These are phyloP conservation scores for Kwoniella heveanensis DNA, from an alignment of 768 basidiomycete genomes.

Conservation along the genomic window DNA sequence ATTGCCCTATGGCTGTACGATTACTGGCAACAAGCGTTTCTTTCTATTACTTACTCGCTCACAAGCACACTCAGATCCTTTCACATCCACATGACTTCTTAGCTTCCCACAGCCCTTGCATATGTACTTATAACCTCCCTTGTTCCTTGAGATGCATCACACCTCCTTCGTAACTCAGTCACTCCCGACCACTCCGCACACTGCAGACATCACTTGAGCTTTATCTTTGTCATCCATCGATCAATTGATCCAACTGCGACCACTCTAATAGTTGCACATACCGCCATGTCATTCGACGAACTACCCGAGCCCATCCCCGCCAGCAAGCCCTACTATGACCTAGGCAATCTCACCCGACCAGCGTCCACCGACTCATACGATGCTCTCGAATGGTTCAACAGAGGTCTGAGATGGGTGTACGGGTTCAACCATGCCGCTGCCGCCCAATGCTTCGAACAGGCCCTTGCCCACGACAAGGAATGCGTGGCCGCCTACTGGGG, in stretches of 20 bases:
- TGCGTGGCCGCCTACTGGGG: conserved; percentile 47
- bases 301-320: conserved; percentile 9
- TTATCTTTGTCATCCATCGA: too few species aligned
- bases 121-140: too few species aligned
- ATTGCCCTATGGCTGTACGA: too few species aligned
- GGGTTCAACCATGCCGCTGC: conserved; percentile 47
- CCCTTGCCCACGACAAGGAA: conserved; percentile 30
- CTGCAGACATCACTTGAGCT: neutral
- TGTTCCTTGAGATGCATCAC: too few species aligned
- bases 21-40: too few species aligned
- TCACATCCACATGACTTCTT: too few species aligned
- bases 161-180: too few species aligned
- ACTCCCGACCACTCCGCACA: too few species aligned
- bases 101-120: too few species aligned
- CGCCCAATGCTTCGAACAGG: conserved; percentile 35
- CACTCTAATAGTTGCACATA: neutral
- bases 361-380: conserved; percentile 28
- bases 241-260: neutral
- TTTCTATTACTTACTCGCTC: too few species aligned
- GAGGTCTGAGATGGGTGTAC: conserved; percentile 41
- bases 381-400: conserved; percentile 46
- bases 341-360: conserved; percentile 22
- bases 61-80: too few species aligned
- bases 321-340: conserved; percentile 30
- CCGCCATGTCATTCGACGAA: neutral